These are phyloP conservation scores for Cryptosporidium parvum DNA, from an alignment of 169 alveolate species.

Conservation along the genomic window DNA sequence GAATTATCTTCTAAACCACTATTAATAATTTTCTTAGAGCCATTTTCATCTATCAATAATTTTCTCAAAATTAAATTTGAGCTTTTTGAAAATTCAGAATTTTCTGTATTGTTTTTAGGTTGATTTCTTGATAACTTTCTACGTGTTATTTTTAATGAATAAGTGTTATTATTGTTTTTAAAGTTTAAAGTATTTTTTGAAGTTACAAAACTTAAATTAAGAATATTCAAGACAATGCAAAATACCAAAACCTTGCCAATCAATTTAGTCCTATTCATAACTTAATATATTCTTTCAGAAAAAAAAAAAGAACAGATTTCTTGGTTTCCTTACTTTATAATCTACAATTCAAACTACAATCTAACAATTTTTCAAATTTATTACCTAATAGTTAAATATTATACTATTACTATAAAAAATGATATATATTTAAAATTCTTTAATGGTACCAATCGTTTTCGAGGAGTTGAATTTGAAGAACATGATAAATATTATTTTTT, in stretches of 20 bases:
- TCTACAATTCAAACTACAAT: neutral
- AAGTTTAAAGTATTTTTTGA: neutral
- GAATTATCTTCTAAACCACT: neutral
- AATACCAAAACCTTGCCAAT: neutral
- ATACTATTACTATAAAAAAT: too few relatives aligned
- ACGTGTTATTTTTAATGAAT: conserved; percentile 17
- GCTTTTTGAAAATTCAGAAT: neutral
- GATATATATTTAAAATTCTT: too few relatives aligned
- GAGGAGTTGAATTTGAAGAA: neutral
- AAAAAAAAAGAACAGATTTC: neutral
- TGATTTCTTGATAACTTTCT: conserved; percentile 7
- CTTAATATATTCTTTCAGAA: neutral
- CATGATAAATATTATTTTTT: too few relatives aligned
- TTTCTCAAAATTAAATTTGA: neutral
- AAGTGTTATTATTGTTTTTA: neutral
- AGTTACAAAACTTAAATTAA: neutral
- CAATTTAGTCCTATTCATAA: neutral
- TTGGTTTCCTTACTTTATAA: neutral
- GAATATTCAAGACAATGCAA: neutral
- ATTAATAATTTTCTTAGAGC: neutral
- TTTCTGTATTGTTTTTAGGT: neutral
- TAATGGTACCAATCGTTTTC: neutral
- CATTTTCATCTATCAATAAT: neutral
- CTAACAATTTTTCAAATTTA: neutral
- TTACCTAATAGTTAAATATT: neutral